Evolutionary conservation across 306 rosid genomes (phyloP).

Genomic region (Acacia melanoxylon): DNA sequence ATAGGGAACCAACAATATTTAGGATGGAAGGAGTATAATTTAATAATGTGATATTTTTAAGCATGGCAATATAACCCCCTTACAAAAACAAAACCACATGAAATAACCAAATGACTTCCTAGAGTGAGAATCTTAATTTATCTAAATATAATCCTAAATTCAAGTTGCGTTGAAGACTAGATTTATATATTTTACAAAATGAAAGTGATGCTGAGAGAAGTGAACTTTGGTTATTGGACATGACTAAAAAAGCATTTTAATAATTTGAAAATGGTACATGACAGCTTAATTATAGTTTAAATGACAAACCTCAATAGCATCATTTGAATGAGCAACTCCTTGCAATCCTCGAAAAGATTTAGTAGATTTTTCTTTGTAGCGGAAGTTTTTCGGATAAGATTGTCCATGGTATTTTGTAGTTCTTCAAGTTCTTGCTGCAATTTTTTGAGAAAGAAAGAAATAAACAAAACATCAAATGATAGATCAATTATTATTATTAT

Average conservation of each 20-base stretch:
- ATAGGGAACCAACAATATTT: too few species aligned
- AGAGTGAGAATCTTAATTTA: not conserved
- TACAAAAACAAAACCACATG: too few species aligned
- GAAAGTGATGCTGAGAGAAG: not conserved
- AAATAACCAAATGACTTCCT: too few species aligned
- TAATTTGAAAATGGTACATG: not conserved
- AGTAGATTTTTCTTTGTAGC: not conserved
- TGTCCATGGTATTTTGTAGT: too few species aligned
- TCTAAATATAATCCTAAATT: not conserved
- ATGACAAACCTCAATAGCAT: not conserved
- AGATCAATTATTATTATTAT: too few species aligned
- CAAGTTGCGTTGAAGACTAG: not conserved
- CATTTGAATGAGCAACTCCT: not conserved
- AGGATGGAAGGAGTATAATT: too few species aligned
- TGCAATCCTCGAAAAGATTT: not conserved
- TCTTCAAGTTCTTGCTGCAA: constrained; percentile 4
- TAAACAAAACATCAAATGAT: not conserved
- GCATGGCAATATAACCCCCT: too few species aligned
- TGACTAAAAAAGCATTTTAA: not conserved
- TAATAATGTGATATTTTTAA: too few species aligned
- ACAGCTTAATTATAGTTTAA: not conserved
- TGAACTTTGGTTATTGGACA: not conserved
- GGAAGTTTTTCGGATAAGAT: not conserved
- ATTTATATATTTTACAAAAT: not conserved
- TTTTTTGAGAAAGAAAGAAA: not conserved